Evolutionary conservation across 176 grass and related monocot genomes (phyloP).

Genomic region (Lolium perenne): DNA sequence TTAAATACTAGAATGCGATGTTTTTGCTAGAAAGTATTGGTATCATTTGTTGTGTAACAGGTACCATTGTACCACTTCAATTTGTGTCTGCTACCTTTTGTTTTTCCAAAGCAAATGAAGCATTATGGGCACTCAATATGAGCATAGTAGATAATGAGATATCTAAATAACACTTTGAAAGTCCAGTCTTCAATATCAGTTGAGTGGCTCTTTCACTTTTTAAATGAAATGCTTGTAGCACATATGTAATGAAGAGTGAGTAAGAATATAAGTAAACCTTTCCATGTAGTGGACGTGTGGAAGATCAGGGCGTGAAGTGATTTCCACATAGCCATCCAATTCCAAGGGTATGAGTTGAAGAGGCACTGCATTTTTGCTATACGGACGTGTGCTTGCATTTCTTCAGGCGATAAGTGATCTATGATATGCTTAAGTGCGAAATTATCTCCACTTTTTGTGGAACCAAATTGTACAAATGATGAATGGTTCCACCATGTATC

Average conservation of each 20-base stretch:
- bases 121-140: neutral
- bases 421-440: slow-evolving; percentile 69
- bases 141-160: neutral
- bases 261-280: slow-evolving; percentile 50
- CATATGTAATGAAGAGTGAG: slow-evolving; percentile 6
- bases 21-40: neutral
- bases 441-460: slow-evolving; percentile 88
- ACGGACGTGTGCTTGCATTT: slow-evolving; percentile 57
- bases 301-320: slow-evolving; percentile 57
- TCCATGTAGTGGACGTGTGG: slow-evolving; percentile 63
- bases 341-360: slow-evolving; percentile 97
- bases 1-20: neutral
- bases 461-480: slow-evolving; percentile 77
- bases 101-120: neutral
- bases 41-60: neutral
- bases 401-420: slow-evolving; percentile 54
- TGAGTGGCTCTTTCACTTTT: neutral
- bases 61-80: neutral
- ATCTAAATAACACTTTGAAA: neutral
- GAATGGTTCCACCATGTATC: slow-evolving; percentile 90
- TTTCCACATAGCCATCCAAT: slow-evolving; percentile 62
- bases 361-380: slow-evolving; percentile 82
- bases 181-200: neutral
- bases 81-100: neutral
- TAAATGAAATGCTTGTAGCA: neutral